These are phyloP conservation scores for Solanum rostratum DNA, from an alignment of 257 asterid genomes.

Conservation along the genomic window DNA sequence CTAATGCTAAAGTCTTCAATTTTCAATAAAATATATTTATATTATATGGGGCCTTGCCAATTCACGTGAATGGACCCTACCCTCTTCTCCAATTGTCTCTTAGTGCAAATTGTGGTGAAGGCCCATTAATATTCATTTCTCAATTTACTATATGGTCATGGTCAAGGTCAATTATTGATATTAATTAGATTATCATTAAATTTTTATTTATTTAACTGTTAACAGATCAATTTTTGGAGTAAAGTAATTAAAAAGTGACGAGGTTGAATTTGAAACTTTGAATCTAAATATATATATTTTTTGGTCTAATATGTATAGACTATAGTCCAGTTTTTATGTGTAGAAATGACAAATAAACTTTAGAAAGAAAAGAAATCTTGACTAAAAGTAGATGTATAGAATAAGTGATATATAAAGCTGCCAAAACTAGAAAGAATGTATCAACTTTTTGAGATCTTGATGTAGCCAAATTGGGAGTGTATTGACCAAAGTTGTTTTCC, in stretches of 20 bases:
- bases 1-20: constrained; percentile 11
- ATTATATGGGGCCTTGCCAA: constrained; percentile 14
- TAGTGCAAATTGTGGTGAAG: constrained; percentile 10
- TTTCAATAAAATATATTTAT: constrained; percentile 3
- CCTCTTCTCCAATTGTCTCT: constrained; percentile 27
- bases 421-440: not conserved
- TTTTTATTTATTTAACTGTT: not conserved
- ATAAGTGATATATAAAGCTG: not conserved
- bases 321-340: not conserved
- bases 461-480: constrained; percentile 10
- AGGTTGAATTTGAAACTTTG: not conserved
- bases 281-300: not conserved
- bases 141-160: constrained; percentile 19
- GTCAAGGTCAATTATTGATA: constrained; percentile 17
- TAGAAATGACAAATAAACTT: not conserved
- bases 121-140: constrained; percentile 30
- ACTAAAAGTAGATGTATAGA: not conserved
- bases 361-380: not conserved
- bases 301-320: not conserved
- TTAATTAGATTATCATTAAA: not conserved
- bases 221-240: not conserved
- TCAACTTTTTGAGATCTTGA: constrained; percentile 17
- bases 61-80: constrained; percentile 53
- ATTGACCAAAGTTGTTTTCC: constrained; percentile 14
- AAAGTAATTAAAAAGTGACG: not conserved